A percentile compares a stretch with the other conserved stretches of the same genome.
Evolutionary conservation across 2,329 filamentous ascomycete genomes (phyloP).

Genomic region (Aplosporella prunicola): DNA sequence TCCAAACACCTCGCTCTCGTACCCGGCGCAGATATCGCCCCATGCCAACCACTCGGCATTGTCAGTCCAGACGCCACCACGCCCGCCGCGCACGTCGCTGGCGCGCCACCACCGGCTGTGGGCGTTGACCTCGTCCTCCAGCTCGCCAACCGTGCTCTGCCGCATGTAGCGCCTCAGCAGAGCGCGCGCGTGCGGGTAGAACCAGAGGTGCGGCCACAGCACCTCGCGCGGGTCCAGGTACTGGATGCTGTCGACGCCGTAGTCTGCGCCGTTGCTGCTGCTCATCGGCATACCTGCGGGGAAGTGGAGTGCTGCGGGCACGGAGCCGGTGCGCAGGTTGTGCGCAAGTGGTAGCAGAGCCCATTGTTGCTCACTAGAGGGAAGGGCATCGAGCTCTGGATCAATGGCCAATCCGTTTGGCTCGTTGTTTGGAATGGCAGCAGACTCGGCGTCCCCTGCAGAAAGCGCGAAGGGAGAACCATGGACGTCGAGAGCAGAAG

Average conservation of each 20-base stretch:
- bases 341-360: conserved; percentile 35
- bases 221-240: conserved; percentile 25
- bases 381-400: conserved; percentile 31
- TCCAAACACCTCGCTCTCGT: conserved; percentile 37
- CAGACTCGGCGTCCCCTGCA: conserved; percentile 20
- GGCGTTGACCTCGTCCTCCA: conserved; percentile 1
- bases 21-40: conserved; percentile 36
- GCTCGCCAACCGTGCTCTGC: conserved; percentile 21
- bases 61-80: conserved; percentile 46
- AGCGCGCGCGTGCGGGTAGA: conserved; percentile 37
- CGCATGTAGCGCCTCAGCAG: conserved; percentile 38
- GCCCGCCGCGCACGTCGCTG: conserved; percentile 38
- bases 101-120: neutral
- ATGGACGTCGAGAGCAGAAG: conserved; percentile 22
- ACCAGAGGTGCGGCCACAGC: conserved; percentile 42
- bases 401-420: conserved; percentile 24
- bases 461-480: conserved; percentile 29
- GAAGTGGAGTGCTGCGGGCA: conserved; percentile 37
- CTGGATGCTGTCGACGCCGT: conserved; percentile 1
- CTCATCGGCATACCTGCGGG: neutral
- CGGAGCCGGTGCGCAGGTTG: conserved; percentile 38
- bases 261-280: conserved; percentile 8
- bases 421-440: conserved; percentile 28
- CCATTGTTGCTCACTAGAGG: conserved; percentile 33
- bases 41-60: conserved; percentile 41